Conservation (phyloP, 2,329 filamentous ascomycete species). For the Fusarium nematophilum region DNA sequence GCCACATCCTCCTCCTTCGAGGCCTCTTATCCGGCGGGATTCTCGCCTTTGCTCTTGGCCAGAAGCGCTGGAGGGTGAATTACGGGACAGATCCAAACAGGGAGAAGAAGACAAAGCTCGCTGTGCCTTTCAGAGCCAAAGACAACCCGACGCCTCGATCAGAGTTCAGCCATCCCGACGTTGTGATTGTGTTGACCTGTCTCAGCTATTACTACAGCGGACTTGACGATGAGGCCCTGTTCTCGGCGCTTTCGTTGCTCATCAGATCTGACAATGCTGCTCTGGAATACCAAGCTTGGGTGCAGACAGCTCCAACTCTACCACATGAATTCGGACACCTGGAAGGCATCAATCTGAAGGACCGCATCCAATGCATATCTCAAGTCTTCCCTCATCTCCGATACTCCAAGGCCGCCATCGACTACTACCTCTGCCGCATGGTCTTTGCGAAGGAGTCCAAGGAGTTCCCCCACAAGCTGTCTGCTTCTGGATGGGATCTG, state of each 20-base stretch:
- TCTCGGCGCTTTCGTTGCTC: constrained; percentile 59
- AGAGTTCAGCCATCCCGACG: constrained; percentile 73
- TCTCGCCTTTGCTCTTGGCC: constrained; percentile 61
- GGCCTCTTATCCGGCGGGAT: constrained; percentile 68
- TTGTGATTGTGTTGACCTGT: constrained; percentile 65
- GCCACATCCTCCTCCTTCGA: constrained; percentile 59
- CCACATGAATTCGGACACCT: constrained; percentile 54
- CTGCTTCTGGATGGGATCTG: constrained; percentile 76
- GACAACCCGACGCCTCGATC: constrained; percentile 65
- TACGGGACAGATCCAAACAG: constrained; percentile 66
- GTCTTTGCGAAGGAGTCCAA: constrained; percentile 72
- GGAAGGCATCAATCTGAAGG: constrained; percentile 67
- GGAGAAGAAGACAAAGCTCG: constrained; percentile 57
- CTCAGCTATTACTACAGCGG: constrained; percentile 69
- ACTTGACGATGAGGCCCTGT: constrained; percentile 61
- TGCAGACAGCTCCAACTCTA: constrained; percentile 48
- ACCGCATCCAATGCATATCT: constrained; percentile 58
- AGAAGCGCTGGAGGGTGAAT: constrained; percentile 74
- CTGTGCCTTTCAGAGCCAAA: constrained; percentile 71
- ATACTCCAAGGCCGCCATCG: constrained; percentile 64
- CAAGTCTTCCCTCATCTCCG: constrained; percentile 65
- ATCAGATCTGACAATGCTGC: constrained; percentile 62
- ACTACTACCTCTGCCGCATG: constrained; percentile 70
- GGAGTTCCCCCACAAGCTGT: constrained; percentile 72
- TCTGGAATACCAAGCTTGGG: constrained; percentile 64